Evolutionary conservation across 257 asterid genomes (phyloP).

Genomic region (Rauvolfia tetraphylla): DNA sequence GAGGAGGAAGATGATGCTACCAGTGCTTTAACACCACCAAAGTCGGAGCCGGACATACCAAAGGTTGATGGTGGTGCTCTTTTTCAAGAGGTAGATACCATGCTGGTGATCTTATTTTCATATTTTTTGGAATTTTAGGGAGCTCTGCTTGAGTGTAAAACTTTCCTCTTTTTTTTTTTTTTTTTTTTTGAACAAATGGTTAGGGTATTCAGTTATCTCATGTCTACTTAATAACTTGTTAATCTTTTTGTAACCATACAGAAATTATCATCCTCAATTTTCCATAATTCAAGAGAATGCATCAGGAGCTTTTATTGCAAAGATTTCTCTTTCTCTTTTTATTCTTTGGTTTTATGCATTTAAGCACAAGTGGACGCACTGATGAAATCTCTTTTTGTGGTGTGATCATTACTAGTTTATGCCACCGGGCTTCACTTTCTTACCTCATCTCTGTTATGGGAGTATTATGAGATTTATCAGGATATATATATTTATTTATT

Average conservation of each 20-base stretch:
- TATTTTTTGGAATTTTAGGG: background rate
- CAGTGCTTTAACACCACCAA: conserved; percentile 76
- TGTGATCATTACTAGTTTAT: background rate
- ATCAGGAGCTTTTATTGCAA: background rate
- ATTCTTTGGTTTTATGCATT: background rate
- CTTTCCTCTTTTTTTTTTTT: background rate
- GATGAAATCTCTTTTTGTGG: background rate
- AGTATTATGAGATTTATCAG: background rate
- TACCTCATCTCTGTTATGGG: background rate
- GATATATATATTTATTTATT: background rate
- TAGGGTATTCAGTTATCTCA: background rate
- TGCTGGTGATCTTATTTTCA: conserved; percentile 4
- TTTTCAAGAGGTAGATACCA: conserved; percentile 53
- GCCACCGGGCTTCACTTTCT: background rate
- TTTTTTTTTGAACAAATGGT: background rate
- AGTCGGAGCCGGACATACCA: conserved; percentile 70
- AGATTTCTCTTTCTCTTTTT: background rate
- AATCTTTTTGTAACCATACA: background rate
- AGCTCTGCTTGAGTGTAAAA: background rate
- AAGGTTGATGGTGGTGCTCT: conserved; percentile 45
- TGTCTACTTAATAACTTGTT: background rate
- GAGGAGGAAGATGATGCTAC: conserved; percentile 99
- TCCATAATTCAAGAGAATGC: background rate
- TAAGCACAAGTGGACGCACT: background rate
- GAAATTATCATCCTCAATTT: background rate